phyloP scores from a whole-genome alignment of 179 eudicot genomes.

The Beta corolliflora region DNA sequence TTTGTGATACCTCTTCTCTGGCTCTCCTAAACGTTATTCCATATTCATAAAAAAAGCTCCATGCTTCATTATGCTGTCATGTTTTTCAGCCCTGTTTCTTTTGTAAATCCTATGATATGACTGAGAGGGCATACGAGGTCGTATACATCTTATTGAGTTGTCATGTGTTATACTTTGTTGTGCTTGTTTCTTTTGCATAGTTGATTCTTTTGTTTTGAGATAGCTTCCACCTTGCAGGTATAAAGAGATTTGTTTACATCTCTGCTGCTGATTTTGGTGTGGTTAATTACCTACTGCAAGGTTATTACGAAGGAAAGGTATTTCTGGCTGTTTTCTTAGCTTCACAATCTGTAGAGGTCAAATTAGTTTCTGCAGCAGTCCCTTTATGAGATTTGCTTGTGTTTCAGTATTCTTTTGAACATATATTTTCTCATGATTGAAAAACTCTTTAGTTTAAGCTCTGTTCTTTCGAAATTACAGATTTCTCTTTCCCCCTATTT shows the following conservation, averaged over 20 bases:
- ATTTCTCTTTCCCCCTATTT: background rate
- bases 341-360: constrained; percentile 5
- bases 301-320: constrained; percentile 98
- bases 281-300: constrained; percentile 75
- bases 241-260: constrained; percentile 83
- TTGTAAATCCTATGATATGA: background rate
- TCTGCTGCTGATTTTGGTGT: constrained; percentile 97
- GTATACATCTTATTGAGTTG: too few species aligned
- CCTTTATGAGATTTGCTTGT: background rate
- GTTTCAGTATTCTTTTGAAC: background rate
- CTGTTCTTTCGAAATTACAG: background rate
- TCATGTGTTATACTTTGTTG: background rate
- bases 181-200: constrained; percentile 6
- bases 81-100: background rate
- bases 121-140: too few species aligned
- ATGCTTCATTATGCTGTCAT: constrained; percentile 5
- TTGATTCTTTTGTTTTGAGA: constrained; percentile 5
- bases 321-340: background rate
- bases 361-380: background rate
- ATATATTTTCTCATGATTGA: background rate
- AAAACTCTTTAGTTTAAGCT: background rate
- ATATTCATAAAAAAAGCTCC: background rate
- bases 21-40: background rate
- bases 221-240: constrained; percentile 49
- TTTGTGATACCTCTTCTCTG: background rate